A percentile compares a stretch with the other conserved stretches of the same genome.
Conservation (phyloP, 441 rosid genomes). For the Gossypium schwendimanii region DNA sequence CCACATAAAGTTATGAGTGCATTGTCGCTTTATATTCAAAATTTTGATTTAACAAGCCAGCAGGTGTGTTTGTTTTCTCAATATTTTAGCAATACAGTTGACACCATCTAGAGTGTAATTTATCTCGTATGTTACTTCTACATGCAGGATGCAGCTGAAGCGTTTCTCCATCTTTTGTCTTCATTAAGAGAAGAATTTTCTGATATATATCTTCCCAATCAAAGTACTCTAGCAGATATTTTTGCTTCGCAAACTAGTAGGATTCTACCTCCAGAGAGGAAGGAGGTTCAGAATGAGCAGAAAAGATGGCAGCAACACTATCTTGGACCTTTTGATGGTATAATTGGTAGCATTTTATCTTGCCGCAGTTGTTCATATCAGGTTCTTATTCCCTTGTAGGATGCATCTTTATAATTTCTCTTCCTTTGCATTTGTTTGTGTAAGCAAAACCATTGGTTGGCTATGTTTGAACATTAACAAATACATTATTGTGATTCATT, state of each 20-base stretch:
- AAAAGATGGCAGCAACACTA: conserved; percentile 74
- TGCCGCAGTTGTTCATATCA: conserved; percentile 74
- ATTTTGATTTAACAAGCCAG: conserved; percentile 67
- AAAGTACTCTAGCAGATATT: conserved; percentile 40
- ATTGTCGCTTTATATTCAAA: conserved; percentile 43
- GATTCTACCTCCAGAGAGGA: conserved; percentile 35
- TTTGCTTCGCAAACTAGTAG: conserved; percentile 38
- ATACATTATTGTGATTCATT: neutral
- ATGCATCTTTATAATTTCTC: conserved; percentile 8
- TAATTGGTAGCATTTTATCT: conserved; percentile 57
- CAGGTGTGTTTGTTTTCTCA: conserved; percentile 44
- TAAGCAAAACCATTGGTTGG: neutral
- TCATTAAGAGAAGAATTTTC: conserved; percentile 70
- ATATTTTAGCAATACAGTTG: conserved; percentile 1
- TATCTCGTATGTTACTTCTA: conserved; percentile 16
- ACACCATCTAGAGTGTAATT: conserved; percentile 11
- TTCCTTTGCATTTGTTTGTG: neutral
- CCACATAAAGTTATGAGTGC: conserved; percentile 73
- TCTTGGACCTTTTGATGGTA: conserved; percentile 82
- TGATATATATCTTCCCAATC: conserved; percentile 44
- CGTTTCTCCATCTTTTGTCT: conserved; percentile 69
- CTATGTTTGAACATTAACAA: conserved; percentile 1
- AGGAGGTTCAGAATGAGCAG: conserved; percentile 36
- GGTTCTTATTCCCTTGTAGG: conserved; percentile 35
- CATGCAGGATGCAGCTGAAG: conserved; percentile 86